Percentiles rank a stretch among this genome's conserved stretches.
These are phyloP conservation scores for Erodium texanum DNA, from an alignment of 441 rosid genomes.

Conservation along the genomic window DNA sequence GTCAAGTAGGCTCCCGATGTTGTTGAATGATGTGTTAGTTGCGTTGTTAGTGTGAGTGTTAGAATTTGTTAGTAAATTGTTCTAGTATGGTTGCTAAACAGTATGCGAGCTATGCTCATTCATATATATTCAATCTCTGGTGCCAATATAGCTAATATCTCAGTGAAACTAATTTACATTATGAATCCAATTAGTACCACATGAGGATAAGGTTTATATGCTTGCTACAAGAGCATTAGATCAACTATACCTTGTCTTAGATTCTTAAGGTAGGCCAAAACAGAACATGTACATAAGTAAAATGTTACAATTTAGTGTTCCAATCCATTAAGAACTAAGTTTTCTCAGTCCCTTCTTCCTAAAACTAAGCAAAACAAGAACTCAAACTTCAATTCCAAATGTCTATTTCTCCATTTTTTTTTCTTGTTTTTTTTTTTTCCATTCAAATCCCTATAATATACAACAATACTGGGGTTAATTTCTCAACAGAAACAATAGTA, in stretches of 20 bases:
- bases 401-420: too few relatives aligned
- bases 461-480: not conserved
- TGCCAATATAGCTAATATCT: not conserved
- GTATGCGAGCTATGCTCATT: too few relatives aligned
- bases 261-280: too few relatives aligned
- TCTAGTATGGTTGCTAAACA: too few relatives aligned
- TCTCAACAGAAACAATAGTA: not conserved
- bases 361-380: not conserved
- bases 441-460: not conserved
- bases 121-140: too few relatives aligned
- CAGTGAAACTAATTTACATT: not conserved
- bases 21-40: too few relatives aligned
- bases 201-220: not conserved
- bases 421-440: too few relatives aligned
- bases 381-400: too few relatives aligned
- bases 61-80: too few relatives aligned
- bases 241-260: not conserved
- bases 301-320: not conserved
- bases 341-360: not conserved
- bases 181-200: not conserved
- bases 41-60: too few relatives aligned
- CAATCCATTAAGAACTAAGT: not conserved
- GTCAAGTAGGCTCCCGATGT: too few relatives aligned
- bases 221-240: not conserved
- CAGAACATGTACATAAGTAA: too few relatives aligned